Evolutionary conservation across 2,329 filamentous ascomycete species (phyloP).

Genomic region (Grosmannia huntii): DNA sequence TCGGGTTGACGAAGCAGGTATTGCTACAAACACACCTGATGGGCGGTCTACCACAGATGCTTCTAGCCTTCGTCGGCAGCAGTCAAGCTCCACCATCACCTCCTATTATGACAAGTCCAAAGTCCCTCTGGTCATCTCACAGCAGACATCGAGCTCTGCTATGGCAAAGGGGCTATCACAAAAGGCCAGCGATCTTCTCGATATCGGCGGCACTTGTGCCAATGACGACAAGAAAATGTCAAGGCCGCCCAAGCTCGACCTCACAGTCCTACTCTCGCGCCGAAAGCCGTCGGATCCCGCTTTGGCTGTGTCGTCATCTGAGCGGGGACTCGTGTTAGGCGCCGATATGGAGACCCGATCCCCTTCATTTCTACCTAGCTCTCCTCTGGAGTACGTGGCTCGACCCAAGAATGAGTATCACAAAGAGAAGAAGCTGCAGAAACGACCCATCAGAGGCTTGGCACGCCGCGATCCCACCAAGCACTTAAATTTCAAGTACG

Average conservation of each 20-base stretch:
- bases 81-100: conserved; percentile 41
- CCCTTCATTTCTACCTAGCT: conserved; percentile 28
- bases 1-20: conserved; percentile 5
- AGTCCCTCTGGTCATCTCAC: conserved; percentile 42
- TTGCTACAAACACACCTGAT: conserved; percentile 11
- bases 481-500: not conserved
- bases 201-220: conserved; percentile 26
- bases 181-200: conserved; percentile 29
- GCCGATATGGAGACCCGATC: conserved; percentile 27
- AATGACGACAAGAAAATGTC: conserved; percentile 23
- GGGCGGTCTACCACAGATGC: conserved; percentile 23
- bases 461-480: conserved; percentile 11
- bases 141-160: conserved; percentile 44
- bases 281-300: conserved; percentile 18
- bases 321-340: conserved; percentile 19
- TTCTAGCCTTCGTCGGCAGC: conserved; percentile 32
- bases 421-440: conserved; percentile 17
- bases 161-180: conserved; percentile 42
- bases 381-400: conserved; percentile 16
- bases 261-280: conserved; percentile 29
- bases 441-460: conserved; percentile 24
- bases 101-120: conserved; percentile 46
- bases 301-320: conserved; percentile 6
- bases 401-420: conserved; percentile 13
- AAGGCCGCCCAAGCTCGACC: conserved; percentile 35